These are phyloP conservation scores for Infundibulicybe gibba DNA, from an alignment of 768 basidiomycete species.

Conservation along the genomic window DNA sequence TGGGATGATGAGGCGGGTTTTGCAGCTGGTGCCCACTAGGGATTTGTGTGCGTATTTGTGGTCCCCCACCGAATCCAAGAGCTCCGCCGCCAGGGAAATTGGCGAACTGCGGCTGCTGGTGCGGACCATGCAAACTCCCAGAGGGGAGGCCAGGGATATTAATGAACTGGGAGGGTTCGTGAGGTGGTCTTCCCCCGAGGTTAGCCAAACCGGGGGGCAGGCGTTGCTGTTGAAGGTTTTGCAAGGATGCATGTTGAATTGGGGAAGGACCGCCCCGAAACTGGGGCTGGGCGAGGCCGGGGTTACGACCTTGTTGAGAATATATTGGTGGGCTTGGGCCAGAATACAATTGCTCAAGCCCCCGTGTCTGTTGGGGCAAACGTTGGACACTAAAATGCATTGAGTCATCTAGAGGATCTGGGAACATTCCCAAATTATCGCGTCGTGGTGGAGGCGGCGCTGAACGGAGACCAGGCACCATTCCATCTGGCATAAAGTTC, in stretches of 20 bases:
- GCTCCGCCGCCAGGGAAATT: slow-evolving; percentile 44
- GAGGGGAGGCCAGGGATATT: slow-evolving; percentile 44
- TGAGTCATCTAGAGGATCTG: slow-evolving; percentile 60
- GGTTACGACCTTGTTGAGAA: slow-evolving; percentile 50
- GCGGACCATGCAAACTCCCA: slow-evolving; percentile 38
- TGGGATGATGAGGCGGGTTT: slow-evolving; percentile 39
- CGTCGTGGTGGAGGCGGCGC: slow-evolving; percentile 59
- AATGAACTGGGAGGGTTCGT: slow-evolving; percentile 68
- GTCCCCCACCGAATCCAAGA: slow-evolving; percentile 39
- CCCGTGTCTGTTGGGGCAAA: slow-evolving; percentile 43
- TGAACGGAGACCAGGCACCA: slow-evolving; percentile 81
- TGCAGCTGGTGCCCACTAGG: slow-evolving; percentile 46
- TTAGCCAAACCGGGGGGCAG: slow-evolving; percentile 81
- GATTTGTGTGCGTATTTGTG: slow-evolving; percentile 51
- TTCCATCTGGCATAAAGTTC: slow-evolving; percentile 77
- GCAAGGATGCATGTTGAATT: slow-evolving; percentile 42
- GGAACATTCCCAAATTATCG: slow-evolving; percentile 48
- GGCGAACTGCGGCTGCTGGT: slow-evolving; percentile 53
- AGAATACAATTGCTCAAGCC: slow-evolving; percentile 54
- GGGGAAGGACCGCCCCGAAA: slow-evolving; percentile 74
- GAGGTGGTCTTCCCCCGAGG: slow-evolving; percentile 77
- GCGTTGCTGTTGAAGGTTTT: slow-evolving; percentile 49
- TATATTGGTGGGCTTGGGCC: slow-evolving; percentile 46
- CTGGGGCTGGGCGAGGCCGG: slow-evolving; percentile 50
- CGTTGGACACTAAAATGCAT: slow-evolving; percentile 62